Conservation (phyloP, 169 alveolate species). For the Plasmodium gallinaceum region DNA sequence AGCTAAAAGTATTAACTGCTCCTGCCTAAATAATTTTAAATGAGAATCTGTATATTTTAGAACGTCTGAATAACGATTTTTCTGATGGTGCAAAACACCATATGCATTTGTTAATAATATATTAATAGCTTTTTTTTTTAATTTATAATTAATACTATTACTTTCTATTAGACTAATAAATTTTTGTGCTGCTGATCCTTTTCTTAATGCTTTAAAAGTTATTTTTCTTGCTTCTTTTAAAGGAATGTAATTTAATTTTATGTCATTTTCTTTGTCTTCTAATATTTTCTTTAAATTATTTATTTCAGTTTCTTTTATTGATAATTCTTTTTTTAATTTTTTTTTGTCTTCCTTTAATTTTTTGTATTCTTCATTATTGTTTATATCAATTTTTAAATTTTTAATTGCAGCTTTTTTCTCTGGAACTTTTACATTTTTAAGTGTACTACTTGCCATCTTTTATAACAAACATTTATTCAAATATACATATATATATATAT, state of each 20-base stretch:
- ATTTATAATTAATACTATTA: conserved; percentile 77
- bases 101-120: conserved; percentile 78
- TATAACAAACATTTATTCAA: too few species aligned
- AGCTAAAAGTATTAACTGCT: conserved; percentile 85
- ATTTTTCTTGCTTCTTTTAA: conserved; percentile 79
- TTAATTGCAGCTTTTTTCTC: conserved; percentile 10
- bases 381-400: background rate
- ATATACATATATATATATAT: background rate
- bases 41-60: conserved; percentile 82
- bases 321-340: conserved; percentile 52
- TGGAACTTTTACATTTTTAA: conserved; percentile 8
- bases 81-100: conserved; percentile 66
- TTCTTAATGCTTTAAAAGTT: conserved; percentile 79
- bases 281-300: conserved; percentile 48
- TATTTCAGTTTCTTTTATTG: conserved; percentile 49
- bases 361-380: conserved; percentile 39
- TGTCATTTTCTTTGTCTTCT: conserved; percentile 54
- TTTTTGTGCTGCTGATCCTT: conserved; percentile 86
- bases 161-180: conserved; percentile 76
- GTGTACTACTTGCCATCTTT: conserved; percentile 44
- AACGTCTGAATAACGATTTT: conserved; percentile 68
- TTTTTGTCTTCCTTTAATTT: conserved; percentile 71
- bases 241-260: conserved; percentile 36
- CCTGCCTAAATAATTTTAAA: conserved; percentile 85
- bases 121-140: conserved; percentile 79